phyloP scores from a whole-genome alignment of 257 asterid genomes.

The Lavandula angustifolia region DNA sequence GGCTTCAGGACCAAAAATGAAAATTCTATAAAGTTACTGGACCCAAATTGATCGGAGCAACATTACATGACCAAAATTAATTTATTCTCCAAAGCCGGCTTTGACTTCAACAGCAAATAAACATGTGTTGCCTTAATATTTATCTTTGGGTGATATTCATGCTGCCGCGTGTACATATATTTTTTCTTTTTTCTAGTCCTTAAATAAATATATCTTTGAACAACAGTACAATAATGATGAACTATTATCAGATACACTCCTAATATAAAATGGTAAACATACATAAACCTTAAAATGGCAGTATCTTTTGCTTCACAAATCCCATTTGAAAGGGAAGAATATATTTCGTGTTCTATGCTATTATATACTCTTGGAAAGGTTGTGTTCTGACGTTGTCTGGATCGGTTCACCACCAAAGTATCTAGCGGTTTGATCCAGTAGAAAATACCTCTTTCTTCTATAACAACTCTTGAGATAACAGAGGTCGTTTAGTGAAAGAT shows the following conservation, averaged over 20 bases:
- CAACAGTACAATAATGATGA: conserved; percentile 9
- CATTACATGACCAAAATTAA: no score
- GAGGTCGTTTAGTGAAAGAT: conserved; percentile 23
- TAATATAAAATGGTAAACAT: conserved; percentile 12
- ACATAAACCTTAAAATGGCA: background rate
- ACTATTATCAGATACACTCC: conserved; percentile 5
- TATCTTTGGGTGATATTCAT: no score
- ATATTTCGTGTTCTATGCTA: conserved; percentile 26
- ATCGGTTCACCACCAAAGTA: conserved; percentile 6
- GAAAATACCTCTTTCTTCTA: background rate
- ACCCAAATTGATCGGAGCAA: no score
- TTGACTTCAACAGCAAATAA: background rate
- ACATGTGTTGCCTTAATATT: background rate
- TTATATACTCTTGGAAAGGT: conserved; percentile 10
- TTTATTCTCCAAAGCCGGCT: background rate
- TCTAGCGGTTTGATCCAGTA: conserved; percentile 15
- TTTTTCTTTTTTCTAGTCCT: no score
- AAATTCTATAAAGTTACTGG: no score
- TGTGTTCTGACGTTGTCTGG: conserved; percentile 4
- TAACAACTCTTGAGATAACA: conserved; percentile 12
- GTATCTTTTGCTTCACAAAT: conserved; percentile 27
- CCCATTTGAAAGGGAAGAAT: conserved; percentile 6
- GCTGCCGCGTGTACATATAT: background rate
- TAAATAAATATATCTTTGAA: no score
- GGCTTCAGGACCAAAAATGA: no score